Evolutionary conservation across 768 basidiomycete species (phyloP).

Genomic region (Tylopilus plumbeoviolaceoides): DNA sequence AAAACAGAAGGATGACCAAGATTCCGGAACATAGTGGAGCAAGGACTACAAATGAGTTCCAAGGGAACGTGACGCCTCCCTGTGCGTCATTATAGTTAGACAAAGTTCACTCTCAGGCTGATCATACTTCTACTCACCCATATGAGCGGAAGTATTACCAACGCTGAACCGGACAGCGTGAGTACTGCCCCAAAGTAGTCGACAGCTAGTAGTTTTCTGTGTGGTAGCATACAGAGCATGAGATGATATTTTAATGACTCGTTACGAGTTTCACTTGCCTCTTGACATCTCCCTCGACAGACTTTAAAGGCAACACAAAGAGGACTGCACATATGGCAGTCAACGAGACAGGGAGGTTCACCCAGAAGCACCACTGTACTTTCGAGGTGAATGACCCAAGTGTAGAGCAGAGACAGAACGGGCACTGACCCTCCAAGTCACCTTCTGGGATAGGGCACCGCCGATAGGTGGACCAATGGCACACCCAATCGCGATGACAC

Average conservation of each 20-base stretch:
- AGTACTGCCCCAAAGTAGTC: slow-evolving; percentile 61
- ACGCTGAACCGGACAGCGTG: slow-evolving; percentile 55
- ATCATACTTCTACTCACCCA: slow-evolving; percentile 46
- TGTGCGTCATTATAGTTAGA: slow-evolving; percentile 19
- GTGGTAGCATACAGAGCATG: background rate
- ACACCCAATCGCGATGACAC: slow-evolving; percentile 51
- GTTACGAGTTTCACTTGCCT: slow-evolving; percentile 27
- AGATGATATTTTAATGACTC: background rate
- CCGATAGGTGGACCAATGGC: slow-evolving; percentile 66
- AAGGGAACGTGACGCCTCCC: slow-evolving; percentile 72
- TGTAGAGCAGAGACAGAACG: background rate
- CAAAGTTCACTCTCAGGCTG: background rate
- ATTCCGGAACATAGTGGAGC: slow-evolving; percentile 55
- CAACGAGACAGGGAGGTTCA: slow-evolving; percentile 59
- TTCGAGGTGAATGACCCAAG: background rate
- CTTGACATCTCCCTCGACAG: slow-evolving; percentile 59
- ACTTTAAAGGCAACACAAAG: slow-evolving; percentile 63
- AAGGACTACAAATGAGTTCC: slow-evolving; percentile 63
- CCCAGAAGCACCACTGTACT: slow-evolving; percentile 69
- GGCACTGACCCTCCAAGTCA: slow-evolving; percentile 52
- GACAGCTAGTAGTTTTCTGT: slow-evolving; percentile 58
- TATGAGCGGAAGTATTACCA: slow-evolving; percentile 66
- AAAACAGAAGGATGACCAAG: slow-evolving; percentile 51
- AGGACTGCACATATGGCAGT: slow-evolving; percentile 51
- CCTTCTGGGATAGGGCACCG: slow-evolving; percentile 58